Conservation (phyloP, 2,329 filamentous ascomycete genomes). For the Scleromitrula shiraiana region DNA sequence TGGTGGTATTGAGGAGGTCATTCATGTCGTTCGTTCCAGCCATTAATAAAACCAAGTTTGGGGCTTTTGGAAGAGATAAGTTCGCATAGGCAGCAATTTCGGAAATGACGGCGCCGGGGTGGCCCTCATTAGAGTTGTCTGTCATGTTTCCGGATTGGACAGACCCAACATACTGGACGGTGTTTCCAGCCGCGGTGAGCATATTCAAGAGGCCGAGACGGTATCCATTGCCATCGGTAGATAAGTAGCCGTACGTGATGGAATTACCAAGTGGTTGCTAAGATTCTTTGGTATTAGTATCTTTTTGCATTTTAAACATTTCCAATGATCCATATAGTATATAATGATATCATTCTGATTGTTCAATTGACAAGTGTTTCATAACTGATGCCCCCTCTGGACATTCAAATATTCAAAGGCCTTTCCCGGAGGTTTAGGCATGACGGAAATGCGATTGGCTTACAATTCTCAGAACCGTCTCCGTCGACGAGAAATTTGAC, state of each 20-base stretch:
- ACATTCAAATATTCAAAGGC: no score
- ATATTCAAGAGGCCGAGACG: constrained; percentile 25
- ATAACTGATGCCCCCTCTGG: no score
- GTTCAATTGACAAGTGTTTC: no score
- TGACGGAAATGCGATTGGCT: neutral
- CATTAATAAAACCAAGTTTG: constrained; percentile 30
- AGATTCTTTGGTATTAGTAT: neutral
- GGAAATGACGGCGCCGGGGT: constrained; percentile 27
- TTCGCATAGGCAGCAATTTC: constrained; percentile 22
- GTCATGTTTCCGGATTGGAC: constrained; percentile 28
- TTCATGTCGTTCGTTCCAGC: constrained; percentile 32
- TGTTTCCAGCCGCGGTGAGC: constrained; percentile 20
- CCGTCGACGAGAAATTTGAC: no score
- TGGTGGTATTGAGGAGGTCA: constrained; percentile 16
- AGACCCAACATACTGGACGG: constrained; percentile 29
- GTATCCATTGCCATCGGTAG: constrained; percentile 33
- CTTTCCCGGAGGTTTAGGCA: no score
- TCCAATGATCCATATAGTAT: no score
- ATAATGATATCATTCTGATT: no score
- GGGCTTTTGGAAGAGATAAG: constrained; percentile 15
- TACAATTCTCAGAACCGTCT: constrained; percentile 5
- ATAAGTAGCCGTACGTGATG: constrained; percentile 31
- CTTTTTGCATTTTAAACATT: neutral
- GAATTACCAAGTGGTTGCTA: constrained; percentile 31
- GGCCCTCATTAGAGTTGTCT: constrained; percentile 30